Evolutionary conservation across 164 flowering plant genomes (phyloP).

Genomic region (Tetracentron sinense): DNA sequence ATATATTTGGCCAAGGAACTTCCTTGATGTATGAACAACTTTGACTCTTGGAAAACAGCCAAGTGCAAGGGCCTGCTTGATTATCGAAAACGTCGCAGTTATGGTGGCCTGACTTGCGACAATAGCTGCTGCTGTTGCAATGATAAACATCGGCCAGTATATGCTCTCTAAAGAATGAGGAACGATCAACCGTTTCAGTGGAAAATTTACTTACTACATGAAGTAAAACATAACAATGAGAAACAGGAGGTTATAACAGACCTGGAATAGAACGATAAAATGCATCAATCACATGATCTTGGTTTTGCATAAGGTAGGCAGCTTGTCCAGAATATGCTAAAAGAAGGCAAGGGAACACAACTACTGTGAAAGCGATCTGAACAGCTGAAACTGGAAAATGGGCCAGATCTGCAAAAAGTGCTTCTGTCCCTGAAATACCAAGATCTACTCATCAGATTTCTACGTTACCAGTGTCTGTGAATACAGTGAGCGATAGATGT

Average conservation of each 20-base stretch:
- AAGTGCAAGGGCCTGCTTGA: constrained; percentile 79
- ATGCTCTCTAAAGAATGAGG: constrained; percentile 33
- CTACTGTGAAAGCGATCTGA: constrained; percentile 83
- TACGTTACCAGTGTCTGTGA: too few species aligned
- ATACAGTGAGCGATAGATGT: too few species aligned
- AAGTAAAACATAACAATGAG: background rate
- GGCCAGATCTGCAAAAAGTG: constrained; percentile 89
- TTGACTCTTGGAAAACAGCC: constrained; percentile 93
- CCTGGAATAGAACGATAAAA: constrained; percentile 97
- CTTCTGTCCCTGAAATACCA: constrained; percentile 78
- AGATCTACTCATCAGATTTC: constrained; percentile 1
- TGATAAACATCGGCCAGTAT: constrained; percentile 81
- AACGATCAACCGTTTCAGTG: background rate
- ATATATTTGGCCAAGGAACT: constrained; percentile 74
- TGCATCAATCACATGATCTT: constrained; percentile 60
- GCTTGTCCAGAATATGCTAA: constrained; percentile 94
- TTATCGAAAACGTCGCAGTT: constrained; percentile 82
- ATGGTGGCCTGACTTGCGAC: constrained; percentile 96
- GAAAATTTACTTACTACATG: background rate
- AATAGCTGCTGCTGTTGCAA: constrained; percentile 79
- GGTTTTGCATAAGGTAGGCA: constrained; percentile 71
- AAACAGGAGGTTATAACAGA: constrained; percentile 18
- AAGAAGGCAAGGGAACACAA: constrained; percentile 95
- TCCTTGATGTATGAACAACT: constrained; percentile 76
- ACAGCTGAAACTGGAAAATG: constrained; percentile 87